Conservation (phyloP, 495 filamentous ascomycete genomes). For the Trichoderma parareesei region DNA sequence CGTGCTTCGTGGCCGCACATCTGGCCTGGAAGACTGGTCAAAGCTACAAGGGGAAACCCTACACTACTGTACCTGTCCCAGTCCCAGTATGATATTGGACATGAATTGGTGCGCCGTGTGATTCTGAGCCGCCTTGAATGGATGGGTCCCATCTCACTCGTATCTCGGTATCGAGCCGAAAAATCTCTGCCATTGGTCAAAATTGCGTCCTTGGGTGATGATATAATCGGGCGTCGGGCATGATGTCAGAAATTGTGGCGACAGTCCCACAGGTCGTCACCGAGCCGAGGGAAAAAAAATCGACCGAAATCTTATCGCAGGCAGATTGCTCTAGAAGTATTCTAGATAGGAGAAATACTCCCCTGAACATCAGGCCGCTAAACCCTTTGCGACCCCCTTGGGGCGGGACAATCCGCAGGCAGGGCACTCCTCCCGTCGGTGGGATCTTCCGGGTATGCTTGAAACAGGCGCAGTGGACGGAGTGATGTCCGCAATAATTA, state of each 20-base stretch:
- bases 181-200: background rate
- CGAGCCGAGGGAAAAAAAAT: no score
- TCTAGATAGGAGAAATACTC: background rate
- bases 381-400: background rate
- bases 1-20: no score
- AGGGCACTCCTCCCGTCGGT: background rate
- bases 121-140: no score
- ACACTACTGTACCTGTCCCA: no score
- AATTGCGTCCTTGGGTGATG: background rate
- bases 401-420: background rate
- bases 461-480: background rate
- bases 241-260: background rate
- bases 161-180: no score
- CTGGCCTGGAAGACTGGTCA: no score
- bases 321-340: no score
- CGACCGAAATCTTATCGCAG: no score
- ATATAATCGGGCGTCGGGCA: background rate
- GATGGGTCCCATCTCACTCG: no score
- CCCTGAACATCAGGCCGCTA: background rate
- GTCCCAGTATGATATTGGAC: no score
- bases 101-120: no score
- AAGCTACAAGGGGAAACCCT: no score
- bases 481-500: background rate
- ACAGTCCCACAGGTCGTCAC: background rate
- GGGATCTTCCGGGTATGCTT: slow-evolving; percentile 2